Evolutionary conservation across 768 basidiomycete species (phyloP).

Genomic region (Russula abietina): DNA sequence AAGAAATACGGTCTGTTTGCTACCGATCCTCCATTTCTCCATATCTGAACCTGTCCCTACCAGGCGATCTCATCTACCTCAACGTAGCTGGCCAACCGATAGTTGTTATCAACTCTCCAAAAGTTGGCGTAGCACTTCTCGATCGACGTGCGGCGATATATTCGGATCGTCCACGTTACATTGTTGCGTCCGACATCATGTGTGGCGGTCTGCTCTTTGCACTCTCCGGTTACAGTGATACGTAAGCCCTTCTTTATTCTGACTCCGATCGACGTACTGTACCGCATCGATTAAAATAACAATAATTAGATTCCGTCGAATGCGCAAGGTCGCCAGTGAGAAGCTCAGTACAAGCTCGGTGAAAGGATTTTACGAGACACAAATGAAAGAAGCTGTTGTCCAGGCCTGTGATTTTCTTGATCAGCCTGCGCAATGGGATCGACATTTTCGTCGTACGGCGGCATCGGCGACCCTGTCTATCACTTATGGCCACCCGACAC

Average conservation of each 20-base stretch:
- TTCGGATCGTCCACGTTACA: neutral
- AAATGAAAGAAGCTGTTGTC: neutral
- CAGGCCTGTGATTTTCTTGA: neutral
- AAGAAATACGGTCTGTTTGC: neutral
- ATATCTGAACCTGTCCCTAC: neutral
- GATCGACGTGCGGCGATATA: neutral
- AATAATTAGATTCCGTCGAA: neutral
- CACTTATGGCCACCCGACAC: neutral
- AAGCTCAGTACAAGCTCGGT: neutral
- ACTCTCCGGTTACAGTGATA: neutral
- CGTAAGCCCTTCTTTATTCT: neutral
- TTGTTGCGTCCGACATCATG: neutral
- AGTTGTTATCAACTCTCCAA: neutral
- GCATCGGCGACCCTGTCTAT: neutral
- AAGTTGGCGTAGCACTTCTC: neutral
- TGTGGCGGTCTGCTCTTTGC: neutral
- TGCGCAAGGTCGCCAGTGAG: neutral
- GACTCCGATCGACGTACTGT: no score
- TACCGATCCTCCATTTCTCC: neutral
- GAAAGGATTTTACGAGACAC: neutral
- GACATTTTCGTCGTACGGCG: neutral
- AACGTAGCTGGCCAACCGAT: neutral
- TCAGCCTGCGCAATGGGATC: neutral
- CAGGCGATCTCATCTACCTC: slow-evolving; percentile 3
- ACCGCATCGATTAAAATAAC: no score